Percentiles rank a stretch among this genome's conserved stretches.
Evolutionary conservation across 306 rosid species (phyloP).

Genomic region (Trifolium subterraneum): DNA sequence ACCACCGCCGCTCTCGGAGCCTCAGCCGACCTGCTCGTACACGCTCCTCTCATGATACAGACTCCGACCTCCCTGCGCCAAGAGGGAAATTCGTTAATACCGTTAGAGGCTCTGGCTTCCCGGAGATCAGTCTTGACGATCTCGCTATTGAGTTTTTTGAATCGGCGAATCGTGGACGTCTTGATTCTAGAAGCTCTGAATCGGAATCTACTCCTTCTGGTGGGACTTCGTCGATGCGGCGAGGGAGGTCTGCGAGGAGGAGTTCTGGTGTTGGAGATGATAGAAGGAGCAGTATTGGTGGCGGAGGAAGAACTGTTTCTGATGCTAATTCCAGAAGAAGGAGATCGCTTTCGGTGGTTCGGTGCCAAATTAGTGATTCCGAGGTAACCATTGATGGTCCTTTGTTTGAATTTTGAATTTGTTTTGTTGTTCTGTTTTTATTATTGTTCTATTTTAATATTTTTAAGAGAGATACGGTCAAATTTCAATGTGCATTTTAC

Average conservation of each 20-base stretch:
- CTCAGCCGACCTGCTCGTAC: conserved; percentile 75
- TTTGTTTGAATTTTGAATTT: conserved; percentile 3
- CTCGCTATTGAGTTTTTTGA: conserved; percentile 86
- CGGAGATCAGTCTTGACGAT: conserved; percentile 96
- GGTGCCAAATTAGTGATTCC: conserved; percentile 87
- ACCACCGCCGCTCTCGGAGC: conserved; percentile 78
- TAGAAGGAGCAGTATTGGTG: conserved; percentile 46
- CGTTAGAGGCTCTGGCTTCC: conserved; percentile 81
- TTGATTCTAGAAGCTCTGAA: conserved; percentile 51
- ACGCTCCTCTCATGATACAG: conserved; percentile 45
- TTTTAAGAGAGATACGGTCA: background rate
- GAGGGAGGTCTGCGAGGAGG: conserved; percentile 97
- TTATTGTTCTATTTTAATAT: too few species aligned
- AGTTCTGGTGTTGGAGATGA: conserved; percentile 54
- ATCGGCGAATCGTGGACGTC: conserved; percentile 68
- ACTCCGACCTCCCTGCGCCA: conserved; percentile 46
- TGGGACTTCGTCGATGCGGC: conserved; percentile 53
- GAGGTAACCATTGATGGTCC: conserved; percentile 59
- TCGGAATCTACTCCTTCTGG: conserved; percentile 47
- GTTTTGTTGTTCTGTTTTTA: background rate
- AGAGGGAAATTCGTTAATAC: conserved; percentile 83
- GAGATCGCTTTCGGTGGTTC: conserved; percentile 85
- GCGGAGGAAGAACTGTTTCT: conserved; percentile 54
- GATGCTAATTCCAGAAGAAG: conserved; percentile 74
- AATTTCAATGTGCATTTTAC: conserved; percentile 15